Base-by-base conservation (phyloP, 2,329 filamentous ascomycete genomes). In the Diaporthe caulivora region DNA sequence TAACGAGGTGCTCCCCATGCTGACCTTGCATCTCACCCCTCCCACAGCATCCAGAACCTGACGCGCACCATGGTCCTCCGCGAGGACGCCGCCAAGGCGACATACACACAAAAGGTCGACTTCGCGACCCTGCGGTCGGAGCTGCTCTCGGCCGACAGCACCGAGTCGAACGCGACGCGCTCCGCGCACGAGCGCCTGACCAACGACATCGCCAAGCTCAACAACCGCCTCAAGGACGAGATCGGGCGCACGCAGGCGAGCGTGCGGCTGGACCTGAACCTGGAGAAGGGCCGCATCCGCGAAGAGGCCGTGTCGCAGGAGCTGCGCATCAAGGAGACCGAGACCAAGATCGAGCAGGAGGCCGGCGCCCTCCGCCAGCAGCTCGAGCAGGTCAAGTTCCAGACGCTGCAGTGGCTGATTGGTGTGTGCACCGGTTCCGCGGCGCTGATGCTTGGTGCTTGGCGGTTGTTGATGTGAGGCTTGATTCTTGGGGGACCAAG, bases 291-390 rank as follows among this genome's bases (percentile, higher is more conserved):
- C 18, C 90, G 97, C 76, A 99, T 98, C 78, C 88, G 97, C 75
- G 97, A 99, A 84, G 97, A 99, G 87, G 95, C 95, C 24, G 97
- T 98, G 77, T 93, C 94, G 73, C 97, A 98, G 85, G 97, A 99
- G 84, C 91, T 99, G 84, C 97, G 98, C 87, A 95, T 99, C 80
- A 98, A 98, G 87, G 97, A 99, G 89, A 98, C 97, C 17, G 97
- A 99, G 86, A 98, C 95, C 73, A 92, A 97, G 84, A 98, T 99
- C 80, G 97, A 99, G 87, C 96, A 98, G 85, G 97, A 98, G 87
- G 95, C 97, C 70, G 96, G 96, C 53, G 93, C 93, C 42, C 83
- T 99, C 80, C 88, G 95, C 77, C 97, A 98, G 87, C 93, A 97
- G 85, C 88, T 99, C 62, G 97, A 99, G 86, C 94, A 95, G 77